Percentiles rank a stretch among this genome's conserved stretches.
Conservation (phyloP, 208 protist species). For the Jaenimonas drosophilae region DNA sequence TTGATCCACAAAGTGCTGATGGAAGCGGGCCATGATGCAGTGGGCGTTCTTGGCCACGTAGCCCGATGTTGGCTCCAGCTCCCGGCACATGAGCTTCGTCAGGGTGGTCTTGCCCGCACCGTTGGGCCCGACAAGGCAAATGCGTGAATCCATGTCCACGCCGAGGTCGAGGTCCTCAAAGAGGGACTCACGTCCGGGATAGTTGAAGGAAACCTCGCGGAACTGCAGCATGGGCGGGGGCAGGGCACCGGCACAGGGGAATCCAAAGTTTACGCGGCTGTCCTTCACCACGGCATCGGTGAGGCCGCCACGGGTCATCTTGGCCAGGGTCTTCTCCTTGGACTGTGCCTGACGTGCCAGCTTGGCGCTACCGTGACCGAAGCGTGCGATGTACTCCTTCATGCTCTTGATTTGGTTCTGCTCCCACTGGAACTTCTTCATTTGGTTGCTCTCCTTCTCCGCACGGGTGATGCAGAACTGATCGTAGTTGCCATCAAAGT, state of each 20-base stretch:
- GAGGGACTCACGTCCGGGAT: constrained; percentile 78
- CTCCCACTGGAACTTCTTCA: constrained; percentile 94
- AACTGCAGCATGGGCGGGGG: constrained; percentile 93
- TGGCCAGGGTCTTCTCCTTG: constrained; percentile 92
- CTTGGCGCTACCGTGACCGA: constrained; percentile 93
- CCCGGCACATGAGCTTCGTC: constrained; percentile 93
- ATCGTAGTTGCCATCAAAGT: constrained; percentile 96
- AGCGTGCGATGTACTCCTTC: constrained; percentile 95
- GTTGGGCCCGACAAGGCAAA: constrained; percentile 96
- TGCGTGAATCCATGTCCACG: constrained; percentile 92
- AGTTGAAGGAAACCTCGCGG: constrained; percentile 87
- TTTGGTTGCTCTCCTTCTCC: constrained; percentile 94
- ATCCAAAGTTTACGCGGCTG: constrained; percentile 71
- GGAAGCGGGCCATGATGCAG: constrained; percentile 91
- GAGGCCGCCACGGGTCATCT: constrained; percentile 92
- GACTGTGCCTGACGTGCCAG: constrained; percentile 92
- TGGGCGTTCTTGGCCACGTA: constrained; percentile 90
- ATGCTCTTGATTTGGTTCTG: constrained; percentile 96
- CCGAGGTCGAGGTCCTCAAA: constrained; percentile 91
- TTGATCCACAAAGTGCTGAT: constrained; percentile 95
- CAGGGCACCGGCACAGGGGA: constrained; percentile 71
- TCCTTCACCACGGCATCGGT: constrained; percentile 87
- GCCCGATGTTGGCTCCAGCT: constrained; percentile 81
- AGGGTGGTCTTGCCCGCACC: constrained; percentile 96
- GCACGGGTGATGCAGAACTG: constrained; percentile 88